These are phyloP conservation scores for Zygoascus hellenicus DNA, from an alignment of 1,139 yeast genomes.

Conservation along the genomic window DNA sequence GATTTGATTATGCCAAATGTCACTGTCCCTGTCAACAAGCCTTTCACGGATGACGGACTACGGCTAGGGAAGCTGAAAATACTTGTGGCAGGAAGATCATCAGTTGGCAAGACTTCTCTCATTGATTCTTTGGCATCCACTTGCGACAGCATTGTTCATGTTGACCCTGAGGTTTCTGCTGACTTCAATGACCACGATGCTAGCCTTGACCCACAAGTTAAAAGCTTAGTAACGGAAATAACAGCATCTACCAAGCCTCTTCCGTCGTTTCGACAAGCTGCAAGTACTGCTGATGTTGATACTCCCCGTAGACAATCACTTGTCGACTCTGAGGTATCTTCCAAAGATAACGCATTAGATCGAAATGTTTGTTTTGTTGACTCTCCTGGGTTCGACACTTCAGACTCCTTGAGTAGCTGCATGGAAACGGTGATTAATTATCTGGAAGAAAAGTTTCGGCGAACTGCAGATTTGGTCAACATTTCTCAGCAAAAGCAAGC, in stretches of 20 bases:
- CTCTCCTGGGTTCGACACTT: slow-evolving; percentile 21
- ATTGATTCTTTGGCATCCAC: slow-evolving; percentile 23
- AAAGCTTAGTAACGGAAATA: slow-evolving; percentile 12
- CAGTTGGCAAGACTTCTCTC: slow-evolving; percentile 27
- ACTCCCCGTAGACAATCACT: slow-evolving; percentile 3
- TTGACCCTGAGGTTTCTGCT: slow-evolving; percentile 18
- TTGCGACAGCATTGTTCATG: slow-evolving; percentile 25
- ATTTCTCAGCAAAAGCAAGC: slow-evolving; percentile 25
- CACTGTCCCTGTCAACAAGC: slow-evolving; percentile 24
- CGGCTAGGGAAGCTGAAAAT: slow-evolving; percentile 27
- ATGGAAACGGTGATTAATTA: slow-evolving; percentile 22
- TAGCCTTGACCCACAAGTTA: background rate
- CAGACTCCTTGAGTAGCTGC: slow-evolving; percentile 17
- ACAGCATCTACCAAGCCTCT: slow-evolving; percentile 27
- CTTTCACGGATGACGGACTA: slow-evolving; percentile 25
- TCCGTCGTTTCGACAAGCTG: slow-evolving; percentile 19
- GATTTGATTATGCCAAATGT: slow-evolving; percentile 27
- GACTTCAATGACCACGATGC: background rate
- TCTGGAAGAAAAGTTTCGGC: slow-evolving; percentile 25
- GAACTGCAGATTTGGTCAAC: slow-evolving; percentile 28
- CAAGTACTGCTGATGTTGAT: background rate
- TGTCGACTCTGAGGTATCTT: background rate
- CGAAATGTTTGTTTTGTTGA: slow-evolving; percentile 29
- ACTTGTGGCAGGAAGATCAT: slow-evolving; percentile 26
- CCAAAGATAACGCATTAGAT: slow-evolving; percentile 17